Base-by-base conservation (phyloP, 106 monocot species). In the Dactylorhiza incarnata region DNA sequence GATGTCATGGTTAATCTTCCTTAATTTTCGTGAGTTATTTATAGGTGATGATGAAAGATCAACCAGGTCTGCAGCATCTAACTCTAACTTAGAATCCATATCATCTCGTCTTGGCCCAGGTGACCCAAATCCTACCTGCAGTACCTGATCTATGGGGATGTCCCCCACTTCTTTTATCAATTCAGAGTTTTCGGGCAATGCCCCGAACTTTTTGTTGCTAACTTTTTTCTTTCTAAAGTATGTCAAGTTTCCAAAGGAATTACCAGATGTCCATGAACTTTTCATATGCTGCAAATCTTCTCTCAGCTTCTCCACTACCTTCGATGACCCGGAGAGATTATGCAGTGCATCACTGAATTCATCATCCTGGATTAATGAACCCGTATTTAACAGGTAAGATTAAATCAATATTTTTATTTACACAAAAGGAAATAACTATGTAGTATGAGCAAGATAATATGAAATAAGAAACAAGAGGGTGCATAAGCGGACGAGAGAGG, bases 181-280 rank as follows among this genome's bases (percentile, higher is more conserved):
- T 68, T 19, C 75, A 75, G 15, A 61, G n/a, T 56, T 67, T 62
- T 78, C 80, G 7, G 77, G 74, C 20, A 71, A 71, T 22, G 79
- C 50, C 6, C 72, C 82, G 49, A 66, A 67, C 48, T 74, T 81
- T 52, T 75, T 89, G 78, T 73, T 81, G 13, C 71, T 81, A 2
- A 80, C 22, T 71, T 73, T 84, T 82, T 81, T 95, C 88, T 83
- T 93, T 48, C 95, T 83, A 48, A 84, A 86, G 62, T 94, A 94
- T 52, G 94, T 93, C 43, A 85, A 78, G 5, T 86, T 89, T 75
- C 75, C 81, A n/a, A 67, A 50, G 14, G 73, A 79, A 70, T 77
- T 55, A 76, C 73, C 67, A 67, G 50, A 53, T 37, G 23, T n/a
- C 45, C 66, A 45, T 73, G 83, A 66, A 73, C 14, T 44, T 43